A percentile compares a stretch with the other conserved stretches of the same genome.
phyloP scores from a whole-genome alignment of 805 yeast species.

The Priceomyces castillae region DNA sequence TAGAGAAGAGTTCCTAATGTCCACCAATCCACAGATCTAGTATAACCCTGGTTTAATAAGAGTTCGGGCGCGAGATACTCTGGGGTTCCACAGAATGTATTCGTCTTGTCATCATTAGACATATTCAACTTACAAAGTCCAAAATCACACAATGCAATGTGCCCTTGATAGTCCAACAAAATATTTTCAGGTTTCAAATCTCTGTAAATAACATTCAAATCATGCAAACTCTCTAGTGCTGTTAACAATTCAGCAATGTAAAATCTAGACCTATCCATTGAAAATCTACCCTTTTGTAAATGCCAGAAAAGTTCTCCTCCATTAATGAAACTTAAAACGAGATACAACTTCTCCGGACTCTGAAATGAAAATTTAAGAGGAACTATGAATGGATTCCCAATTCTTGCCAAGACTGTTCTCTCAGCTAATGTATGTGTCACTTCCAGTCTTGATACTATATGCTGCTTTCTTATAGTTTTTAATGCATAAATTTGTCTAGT shows the following conservation, averaged over 20 bases:
- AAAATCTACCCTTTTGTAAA: constrained; percentile 85
- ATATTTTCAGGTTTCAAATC: constrained; percentile 97
- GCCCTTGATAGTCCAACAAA: constrained; percentile 92
- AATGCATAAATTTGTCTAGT: constrained; percentile 93
- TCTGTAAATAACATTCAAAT: constrained; percentile 87
- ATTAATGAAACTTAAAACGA: constrained; percentile 88
- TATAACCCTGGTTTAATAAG: constrained; percentile 87
- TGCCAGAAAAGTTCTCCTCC: constrained; percentile 98
- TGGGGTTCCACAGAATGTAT: constrained; percentile 97
- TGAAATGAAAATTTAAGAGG: constrained; percentile 96
- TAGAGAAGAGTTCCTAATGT: constrained; percentile 89
- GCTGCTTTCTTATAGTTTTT: constrained; percentile 90
- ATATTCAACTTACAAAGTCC: constrained; percentile 95
- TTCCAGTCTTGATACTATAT: constrained; percentile 89
- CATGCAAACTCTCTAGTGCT: constrained; percentile 90
- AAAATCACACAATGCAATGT: constrained; percentile 95
- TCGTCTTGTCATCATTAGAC: constrained; percentile 83
- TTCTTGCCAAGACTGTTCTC: constrained; percentile 89
- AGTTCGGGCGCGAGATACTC: constrained; percentile 96
- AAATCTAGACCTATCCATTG: constrained; percentile 84
- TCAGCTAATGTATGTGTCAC: constrained; percentile 96
- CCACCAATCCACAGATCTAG: constrained; percentile 98
- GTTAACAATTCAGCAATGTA: constrained; percentile 92
- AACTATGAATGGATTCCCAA: constrained; percentile 92
- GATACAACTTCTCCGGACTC: constrained; percentile 89